Percentiles rank a stretch among this genome's conserved stretches.
Conservation (phyloP, 2,329 filamentous ascomycete genomes). For the Colletotrichum melonis region DNA sequence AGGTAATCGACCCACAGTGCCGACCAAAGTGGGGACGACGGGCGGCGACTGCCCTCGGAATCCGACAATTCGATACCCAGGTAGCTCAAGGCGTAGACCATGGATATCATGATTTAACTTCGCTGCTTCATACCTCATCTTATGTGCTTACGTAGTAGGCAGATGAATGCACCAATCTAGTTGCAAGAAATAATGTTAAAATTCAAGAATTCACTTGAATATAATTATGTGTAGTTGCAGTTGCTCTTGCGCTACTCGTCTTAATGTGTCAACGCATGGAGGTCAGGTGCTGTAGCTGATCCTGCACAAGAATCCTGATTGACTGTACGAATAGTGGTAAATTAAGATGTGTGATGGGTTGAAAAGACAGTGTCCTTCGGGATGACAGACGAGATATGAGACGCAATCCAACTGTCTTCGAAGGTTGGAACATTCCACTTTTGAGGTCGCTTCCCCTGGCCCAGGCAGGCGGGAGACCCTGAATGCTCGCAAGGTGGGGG, state of each 20-base stretch:
- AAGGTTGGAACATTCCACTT: too few species aligned
- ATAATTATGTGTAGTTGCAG: background rate
- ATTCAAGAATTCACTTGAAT: too few species aligned
- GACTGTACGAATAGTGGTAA: background rate
- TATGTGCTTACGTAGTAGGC: too few species aligned
- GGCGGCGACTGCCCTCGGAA: background rate
- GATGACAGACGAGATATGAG: too few species aligned
- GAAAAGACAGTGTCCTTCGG: too few species aligned
- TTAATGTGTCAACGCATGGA: background rate
- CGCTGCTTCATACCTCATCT: too few species aligned
- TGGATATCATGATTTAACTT: background rate
- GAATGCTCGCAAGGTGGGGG: slow-evolving; percentile 3
- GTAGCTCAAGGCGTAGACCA: too few species aligned
- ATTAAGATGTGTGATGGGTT: background rate
- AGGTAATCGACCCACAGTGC: background rate
- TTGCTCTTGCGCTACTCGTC: background rate
- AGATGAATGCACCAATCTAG: too few species aligned
- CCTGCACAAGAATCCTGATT: background rate
- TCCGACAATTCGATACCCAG: background rate
- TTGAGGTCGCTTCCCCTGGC: background rate
- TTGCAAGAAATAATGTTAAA: too few species aligned
- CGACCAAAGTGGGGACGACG: background rate
- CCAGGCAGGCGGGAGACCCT: background rate
- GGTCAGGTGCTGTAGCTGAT: background rate
- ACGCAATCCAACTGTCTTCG: too few species aligned